Base-by-base conservation (phyloP, 31 red algal species). In the Bonnemaisonia californica region DNA sequence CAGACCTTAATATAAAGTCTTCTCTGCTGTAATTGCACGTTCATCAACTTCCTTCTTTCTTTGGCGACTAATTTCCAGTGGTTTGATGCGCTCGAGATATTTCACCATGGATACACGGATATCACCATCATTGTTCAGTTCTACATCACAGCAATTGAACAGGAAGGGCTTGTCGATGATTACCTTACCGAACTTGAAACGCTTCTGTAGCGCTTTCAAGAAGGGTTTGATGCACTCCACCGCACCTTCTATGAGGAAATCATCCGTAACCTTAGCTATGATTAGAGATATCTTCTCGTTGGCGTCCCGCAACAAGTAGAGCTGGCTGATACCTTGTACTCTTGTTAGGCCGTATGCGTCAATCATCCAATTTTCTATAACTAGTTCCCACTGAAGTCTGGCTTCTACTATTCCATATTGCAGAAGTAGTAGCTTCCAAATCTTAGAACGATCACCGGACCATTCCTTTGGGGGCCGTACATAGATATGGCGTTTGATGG, bases 361-460 rank as follows among this genome's bases (percentile, higher is more conserved):
- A 27, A 71, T 36, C 23, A 70, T 57, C 62, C 63, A 71, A 45
- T 36, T 7, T 72, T 83, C 79, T 22, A 59, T 54, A 3, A 28
- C 29, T 4, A 31, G 55, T 34, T 24, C 59, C 64, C 42, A 71
- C 8, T 83, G 62, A 21, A 62, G 37, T 1, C 38, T 65, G 1
- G 45, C 79, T 55, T 83, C 79, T 5, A 5, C 42, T 18, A 83
- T 83, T 31, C 65, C 62, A 54, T 83, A 83, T 33, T 62, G 62
- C 11, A 71, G 47, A 33, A 29, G 41, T 4, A 36, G 8, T 2
- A 83, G 79, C 62, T 68, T 59, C 62, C 64, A 83, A 34, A 83
- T 2, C 35, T 36, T 30, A 29, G 59, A 35, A 4, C 59, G 18
- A 4, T 56, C 62, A 3, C 26, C 58, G 36, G 3, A 27, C 29